A percentile compares a stretch with the other conserved stretches of the same genome.
phyloP scores from a whole-genome alignment of 768 basidiomycete species.

The Boletus subcaerulescens region DNA sequence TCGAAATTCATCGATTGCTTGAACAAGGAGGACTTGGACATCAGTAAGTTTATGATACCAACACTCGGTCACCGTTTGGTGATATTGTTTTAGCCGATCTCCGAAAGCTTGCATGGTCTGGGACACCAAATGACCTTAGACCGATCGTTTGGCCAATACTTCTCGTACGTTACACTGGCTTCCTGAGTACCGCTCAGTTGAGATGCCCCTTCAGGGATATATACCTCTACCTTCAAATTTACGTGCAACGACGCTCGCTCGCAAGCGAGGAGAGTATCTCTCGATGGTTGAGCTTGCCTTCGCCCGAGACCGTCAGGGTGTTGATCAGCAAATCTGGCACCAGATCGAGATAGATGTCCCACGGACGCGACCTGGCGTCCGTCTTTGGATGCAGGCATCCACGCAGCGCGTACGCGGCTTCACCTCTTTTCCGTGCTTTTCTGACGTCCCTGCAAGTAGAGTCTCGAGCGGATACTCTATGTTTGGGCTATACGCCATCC shows the following conservation, averaged over 20 bases:
- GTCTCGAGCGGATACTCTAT: conserved; percentile 91
- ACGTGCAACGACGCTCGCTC: conserved; percentile 70
- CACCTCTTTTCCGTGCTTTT: background rate
- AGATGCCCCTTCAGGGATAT: conserved; percentile 66
- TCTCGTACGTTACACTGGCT: conserved; percentile 55
- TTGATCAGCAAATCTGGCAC: conserved; percentile 99
- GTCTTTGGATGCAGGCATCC: conserved; percentile 84
- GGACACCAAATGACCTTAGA: conserved; percentile 83
- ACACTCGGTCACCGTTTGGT: conserved; percentile 2
- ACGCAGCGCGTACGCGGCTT: conserved; percentile 77
- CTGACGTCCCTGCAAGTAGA: conserved; percentile 45
- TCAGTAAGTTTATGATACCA: conserved; percentile 49
- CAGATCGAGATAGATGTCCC: conserved; percentile 99
- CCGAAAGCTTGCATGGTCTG: conserved; percentile 91
- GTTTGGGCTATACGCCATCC: conserved; percentile 99
- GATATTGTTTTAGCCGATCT: conserved; percentile 57
- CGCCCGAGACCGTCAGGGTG: conserved; percentile 74
- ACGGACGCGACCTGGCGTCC: conserved; percentile 87
- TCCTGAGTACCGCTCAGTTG: conserved; percentile 1
- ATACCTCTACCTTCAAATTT: conserved; percentile 80
- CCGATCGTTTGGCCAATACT: conserved; percentile 94
- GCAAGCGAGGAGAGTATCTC: conserved; percentile 90
- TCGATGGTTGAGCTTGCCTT: conserved; percentile 90
- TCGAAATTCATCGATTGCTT: conserved; percentile 83
- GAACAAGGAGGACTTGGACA: conserved; percentile 72